Percentiles rank a stretch among this genome's conserved stretches.
Evolutionary conservation across 768 basidiomycete species (phyloP).

Genomic region (Russula emetica): DNA sequence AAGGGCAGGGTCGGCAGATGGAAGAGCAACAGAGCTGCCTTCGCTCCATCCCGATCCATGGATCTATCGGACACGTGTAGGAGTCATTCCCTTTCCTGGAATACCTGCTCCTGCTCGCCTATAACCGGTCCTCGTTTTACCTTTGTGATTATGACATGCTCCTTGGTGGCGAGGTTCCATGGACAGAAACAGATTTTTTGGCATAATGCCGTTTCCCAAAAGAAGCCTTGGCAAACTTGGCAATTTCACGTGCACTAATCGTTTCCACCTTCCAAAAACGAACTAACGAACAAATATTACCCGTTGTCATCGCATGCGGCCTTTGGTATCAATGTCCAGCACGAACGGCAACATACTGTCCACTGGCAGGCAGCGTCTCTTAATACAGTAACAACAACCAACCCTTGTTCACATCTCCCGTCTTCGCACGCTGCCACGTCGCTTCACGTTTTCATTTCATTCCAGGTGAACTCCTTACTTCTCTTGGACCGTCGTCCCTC

Average conservation of each 20-base stretch:
- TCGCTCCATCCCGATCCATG: background rate
- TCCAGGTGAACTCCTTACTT: background rate
- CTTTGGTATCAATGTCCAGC: too few species aligned
- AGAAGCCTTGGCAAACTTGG: background rate
- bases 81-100: background rate
- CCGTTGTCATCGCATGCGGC: too few species aligned
- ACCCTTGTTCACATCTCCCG: too few species aligned
- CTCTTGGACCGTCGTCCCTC: background rate
- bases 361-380: too few species aligned
- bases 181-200: too few species aligned
- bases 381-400: too few species aligned
- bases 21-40: background rate
- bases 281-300: too few species aligned
- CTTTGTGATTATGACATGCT: background rate
- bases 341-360: too few species aligned
- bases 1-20: background rate
- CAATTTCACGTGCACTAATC: too few species aligned
- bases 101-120: background rate
- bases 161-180: background rate
- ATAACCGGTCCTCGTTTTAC: background rate
- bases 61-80: background rate
- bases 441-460: background rate
- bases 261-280: too few species aligned
- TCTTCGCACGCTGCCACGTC: too few species aligned
- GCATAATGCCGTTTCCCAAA: too few species aligned